Conservation (phyloP, 2,329 filamentous ascomycete species). For the Fusarium albidum region DNA sequence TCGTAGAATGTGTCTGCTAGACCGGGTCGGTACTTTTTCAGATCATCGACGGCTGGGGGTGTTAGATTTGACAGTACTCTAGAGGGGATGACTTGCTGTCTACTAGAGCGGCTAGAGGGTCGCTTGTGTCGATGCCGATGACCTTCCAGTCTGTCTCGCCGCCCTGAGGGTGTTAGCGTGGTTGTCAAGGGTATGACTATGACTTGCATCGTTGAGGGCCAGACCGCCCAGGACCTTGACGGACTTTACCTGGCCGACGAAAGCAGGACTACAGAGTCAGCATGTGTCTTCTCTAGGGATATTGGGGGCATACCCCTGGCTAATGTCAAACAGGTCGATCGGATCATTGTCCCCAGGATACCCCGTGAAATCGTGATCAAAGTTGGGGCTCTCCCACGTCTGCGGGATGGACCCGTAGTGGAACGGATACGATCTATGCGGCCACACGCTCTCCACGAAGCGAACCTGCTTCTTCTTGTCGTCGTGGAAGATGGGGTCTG, state of each 20-base stretch:
- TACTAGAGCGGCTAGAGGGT: conserved; percentile 47
- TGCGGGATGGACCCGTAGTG: conserved; percentile 54
- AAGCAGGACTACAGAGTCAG: conserved; percentile 33
- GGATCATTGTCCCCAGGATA: conserved; percentile 52
- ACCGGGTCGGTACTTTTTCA: conserved; percentile 50
- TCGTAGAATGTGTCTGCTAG: conserved; percentile 46
- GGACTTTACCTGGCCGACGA: conserved; percentile 51
- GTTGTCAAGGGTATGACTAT: accelerated
- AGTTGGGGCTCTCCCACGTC: conserved; percentile 54
- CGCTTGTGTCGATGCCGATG: conserved; percentile 48
- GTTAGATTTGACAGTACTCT: conserved; percentile 19
- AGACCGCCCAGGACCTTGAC: conserved; percentile 53
- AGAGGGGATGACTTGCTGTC: conserved; percentile 40
- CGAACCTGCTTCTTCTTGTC: conserved; percentile 46
- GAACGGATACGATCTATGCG: conserved; percentile 54
- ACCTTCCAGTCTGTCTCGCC: conserved; percentile 52
- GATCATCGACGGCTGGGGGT: conserved; percentile 43
- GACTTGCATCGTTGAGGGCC: conserved; percentile 48
- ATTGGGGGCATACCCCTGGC: conserved; percentile 37
- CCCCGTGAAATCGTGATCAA: conserved; percentile 49
- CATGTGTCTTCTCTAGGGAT: accelerated
- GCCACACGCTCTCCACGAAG: conserved; percentile 53
- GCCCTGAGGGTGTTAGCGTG: conserved; percentile 30
- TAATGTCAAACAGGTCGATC: conserved; percentile 51
- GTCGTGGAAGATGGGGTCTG: conserved; percentile 54